Base-by-base conservation (phyloP, 768 basidiomycete species). In the Mycena amicta region DNA sequence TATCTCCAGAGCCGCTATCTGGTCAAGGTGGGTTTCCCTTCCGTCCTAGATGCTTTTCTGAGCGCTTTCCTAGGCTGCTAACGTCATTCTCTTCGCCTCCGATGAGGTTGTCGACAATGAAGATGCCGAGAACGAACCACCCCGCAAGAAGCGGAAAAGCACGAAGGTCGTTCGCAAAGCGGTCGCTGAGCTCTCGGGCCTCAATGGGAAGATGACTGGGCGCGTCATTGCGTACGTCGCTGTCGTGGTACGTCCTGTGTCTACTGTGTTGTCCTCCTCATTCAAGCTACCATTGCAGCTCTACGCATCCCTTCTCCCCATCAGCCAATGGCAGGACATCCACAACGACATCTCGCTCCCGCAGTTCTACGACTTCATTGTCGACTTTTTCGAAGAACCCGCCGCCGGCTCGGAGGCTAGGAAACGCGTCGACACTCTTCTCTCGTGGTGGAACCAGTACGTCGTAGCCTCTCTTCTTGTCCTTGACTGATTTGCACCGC, bases 371-470 rank as follows among this genome's bases (percentile, higher is more conserved):
- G 53, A 55, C 15, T 59, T 59, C 25, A 40, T 59, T 13, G 58
- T 59, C 4, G 58, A 59, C 27, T 59, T 33, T 28, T 59, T 59
- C 23, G 58, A 59, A 37, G 58, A 18, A 1, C 52, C 58, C 8
- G 45, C n/a, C 16, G 26, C 16, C 2, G 58, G 58, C 3, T 16
- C 53, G 2, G 20, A 20, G 12, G 58, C 58, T n/a, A 29, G 47
- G 26, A 25, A 18, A 6, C 37, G 58, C 8, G 49, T 30, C 13
- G 53, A 59, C 12, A 39, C 8, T 4, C 49, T 59, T 20, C 58
- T 59, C 29, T 5, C 27, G 18, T 59, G 58, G 58, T 59, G 58
- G 58, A 59, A 59, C 49, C n/a, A 33, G 58, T 59, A 25, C 39
- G 57, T 54, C 26, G n/a, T n/a, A n/a, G n/a, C n/a, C n/a, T n/a